Percentiles rank a stretch among this genome's conserved stretches.
Evolutionary conservation across 192 early-diverging fungal species (phyloP).

Genomic region (Podila epicladia): DNA sequence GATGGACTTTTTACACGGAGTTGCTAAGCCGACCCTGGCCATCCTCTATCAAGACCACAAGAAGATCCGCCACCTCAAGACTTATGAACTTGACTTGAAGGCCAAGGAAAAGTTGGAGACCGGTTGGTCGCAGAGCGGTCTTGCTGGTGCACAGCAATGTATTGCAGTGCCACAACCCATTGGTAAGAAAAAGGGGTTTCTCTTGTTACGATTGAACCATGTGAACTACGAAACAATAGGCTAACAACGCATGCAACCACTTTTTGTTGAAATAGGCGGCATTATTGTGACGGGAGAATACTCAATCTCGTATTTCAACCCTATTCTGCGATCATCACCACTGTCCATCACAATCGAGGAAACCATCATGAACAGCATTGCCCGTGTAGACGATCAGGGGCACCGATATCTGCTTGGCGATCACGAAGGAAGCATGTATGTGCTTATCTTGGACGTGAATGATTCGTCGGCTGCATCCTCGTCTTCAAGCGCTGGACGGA

Average conservation of each 20-base stretch:
- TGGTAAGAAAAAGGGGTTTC: neutral
- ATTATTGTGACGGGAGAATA: slow-evolving; percentile 65
- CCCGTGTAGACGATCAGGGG: slow-evolving; percentile 61
- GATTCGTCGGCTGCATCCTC: slow-evolving; percentile 17
- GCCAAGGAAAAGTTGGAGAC: slow-evolving; percentile 51
- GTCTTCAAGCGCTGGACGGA: neutral
- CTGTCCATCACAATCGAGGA: slow-evolving; percentile 54
- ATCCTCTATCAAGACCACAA: slow-evolving; percentile 70
- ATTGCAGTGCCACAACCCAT: slow-evolving; percentile 67
- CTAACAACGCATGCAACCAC: neutral
- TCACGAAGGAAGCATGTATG: slow-evolving; percentile 67
- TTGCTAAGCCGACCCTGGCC: slow-evolving; percentile 51
- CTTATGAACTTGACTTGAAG: slow-evolving; percentile 63
- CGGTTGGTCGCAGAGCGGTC: slow-evolving; percentile 55
- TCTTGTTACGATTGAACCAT: neutral
- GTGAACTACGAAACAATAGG: neutral
- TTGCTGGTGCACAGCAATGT: slow-evolving; percentile 57
- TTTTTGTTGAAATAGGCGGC: slow-evolving; percentile 51
- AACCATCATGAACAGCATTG: slow-evolving; percentile 63
- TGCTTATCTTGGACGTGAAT: slow-evolving; percentile 56
- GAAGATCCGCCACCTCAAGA: slow-evolving; percentile 60
- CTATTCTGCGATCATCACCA: slow-evolving; percentile 12
- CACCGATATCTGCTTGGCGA: slow-evolving; percentile 78
- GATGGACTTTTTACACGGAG: slow-evolving; percentile 57
- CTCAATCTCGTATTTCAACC: slow-evolving; percentile 61